These are phyloP conservation scores for Arthrobotrys iridis DNA, from an alignment of 2,329 filamentous ascomycete genomes.

Conservation along the genomic window DNA sequence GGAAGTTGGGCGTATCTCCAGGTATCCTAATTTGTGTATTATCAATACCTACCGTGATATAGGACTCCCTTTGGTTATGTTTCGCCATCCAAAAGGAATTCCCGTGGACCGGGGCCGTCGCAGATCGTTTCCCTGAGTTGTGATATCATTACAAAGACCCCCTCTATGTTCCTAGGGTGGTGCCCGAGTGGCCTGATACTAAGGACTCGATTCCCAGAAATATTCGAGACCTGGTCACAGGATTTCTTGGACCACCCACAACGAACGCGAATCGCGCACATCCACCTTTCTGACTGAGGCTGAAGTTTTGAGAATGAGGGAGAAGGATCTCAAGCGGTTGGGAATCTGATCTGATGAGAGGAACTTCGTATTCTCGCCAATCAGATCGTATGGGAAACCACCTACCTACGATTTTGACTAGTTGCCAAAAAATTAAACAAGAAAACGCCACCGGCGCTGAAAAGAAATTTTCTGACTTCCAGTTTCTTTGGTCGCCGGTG, in stretches of 20 bases:
- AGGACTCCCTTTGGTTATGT: background rate
- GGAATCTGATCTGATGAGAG: conserved; percentile 17
- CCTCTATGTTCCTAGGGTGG: background rate
- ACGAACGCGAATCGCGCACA: conserved; percentile 6
- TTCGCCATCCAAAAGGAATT: conserved; percentile 15
- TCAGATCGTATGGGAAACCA: conserved; percentile 41
- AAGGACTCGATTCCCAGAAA: conserved; percentile 5
- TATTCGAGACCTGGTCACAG: background rate
- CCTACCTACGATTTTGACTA: background rate
- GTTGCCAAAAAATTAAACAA: background rate
- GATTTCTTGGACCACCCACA: background rate
- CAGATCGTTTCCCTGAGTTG: conserved; percentile 41
- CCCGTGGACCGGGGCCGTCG: conserved; percentile 16
- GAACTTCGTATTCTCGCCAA: conserved; percentile 32
- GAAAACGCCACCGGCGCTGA: conserved; percentile 31
- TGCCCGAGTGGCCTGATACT: conserved; percentile 49
- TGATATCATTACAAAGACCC: conserved; percentile 6
- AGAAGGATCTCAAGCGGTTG: background rate
- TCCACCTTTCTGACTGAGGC: conserved; percentile 11
- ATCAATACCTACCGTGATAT: conserved; percentile 7
- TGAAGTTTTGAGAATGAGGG: background rate
- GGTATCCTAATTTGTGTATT: background rate
- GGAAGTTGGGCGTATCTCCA: background rate
- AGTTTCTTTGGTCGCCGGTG: background rate
- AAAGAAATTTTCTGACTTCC: background rate